Evolutionary conservation across 106 monocot species (phyloP).

Genomic region (Dioscorea zingiberensis): DNA sequence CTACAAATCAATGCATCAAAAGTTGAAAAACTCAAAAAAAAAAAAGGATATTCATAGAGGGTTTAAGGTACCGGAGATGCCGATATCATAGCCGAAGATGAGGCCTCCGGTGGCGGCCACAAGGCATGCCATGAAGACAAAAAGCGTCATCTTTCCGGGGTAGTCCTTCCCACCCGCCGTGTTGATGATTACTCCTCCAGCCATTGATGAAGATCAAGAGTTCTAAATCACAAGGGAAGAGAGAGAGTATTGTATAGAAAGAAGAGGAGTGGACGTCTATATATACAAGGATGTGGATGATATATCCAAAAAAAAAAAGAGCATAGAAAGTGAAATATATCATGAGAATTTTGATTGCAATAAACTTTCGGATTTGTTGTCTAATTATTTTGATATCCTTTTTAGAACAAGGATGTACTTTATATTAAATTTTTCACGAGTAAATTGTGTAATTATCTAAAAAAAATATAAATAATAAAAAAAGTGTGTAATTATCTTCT

Average conservation of each 20-base stretch:
- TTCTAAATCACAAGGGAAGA: not conserved
- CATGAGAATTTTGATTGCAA: too few species aligned
- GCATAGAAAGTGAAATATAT: too few species aligned
- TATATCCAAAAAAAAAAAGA: too few species aligned
- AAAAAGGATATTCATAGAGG: not conserved
- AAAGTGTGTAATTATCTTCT: too few species aligned
- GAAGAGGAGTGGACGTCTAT: too few species aligned
- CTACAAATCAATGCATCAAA: not conserved
- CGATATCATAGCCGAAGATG: slow-evolving; percentile 68
- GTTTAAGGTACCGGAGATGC: slow-evolving; percentile 45
- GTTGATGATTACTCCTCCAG: slow-evolving; percentile 30
- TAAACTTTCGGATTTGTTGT: too few species aligned
- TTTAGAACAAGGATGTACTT: too few species aligned
- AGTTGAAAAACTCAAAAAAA: not conserved
- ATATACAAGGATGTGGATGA: not conserved
- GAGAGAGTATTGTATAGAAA: too few species aligned
- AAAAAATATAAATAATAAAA: too few species aligned
- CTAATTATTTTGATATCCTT: too few species aligned
- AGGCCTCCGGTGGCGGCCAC: slow-evolving; percentile 62
- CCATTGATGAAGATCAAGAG: slow-evolving; percentile 23
- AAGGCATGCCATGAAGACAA: slow-evolving; percentile 48
- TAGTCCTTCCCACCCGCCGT: slow-evolving; percentile 26
- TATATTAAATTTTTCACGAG: too few species aligned
- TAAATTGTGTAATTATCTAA: too few species aligned
- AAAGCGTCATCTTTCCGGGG: slow-evolving; percentile 47